These are phyloP conservation scores for Echria macrotheca DNA, from an alignment of 495 filamentous ascomycete species.

Conservation along the genomic window DNA sequence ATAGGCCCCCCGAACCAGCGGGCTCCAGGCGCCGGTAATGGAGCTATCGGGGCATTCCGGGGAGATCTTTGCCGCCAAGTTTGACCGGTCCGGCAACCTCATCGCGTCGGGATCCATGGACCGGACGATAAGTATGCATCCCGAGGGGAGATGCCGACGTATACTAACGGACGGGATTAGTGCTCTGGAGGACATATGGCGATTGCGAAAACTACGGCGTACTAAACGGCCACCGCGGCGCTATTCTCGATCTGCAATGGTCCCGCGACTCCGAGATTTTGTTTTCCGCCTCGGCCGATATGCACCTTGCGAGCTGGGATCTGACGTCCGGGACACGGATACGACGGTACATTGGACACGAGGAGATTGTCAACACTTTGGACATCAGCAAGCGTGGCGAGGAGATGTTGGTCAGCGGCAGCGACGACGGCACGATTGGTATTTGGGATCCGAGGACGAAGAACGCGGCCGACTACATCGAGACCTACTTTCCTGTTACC, in stretches of 20 bases:
- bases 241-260: constrained; percentile 91
- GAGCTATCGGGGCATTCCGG: constrained; percentile 75
- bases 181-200: constrained; percentile 89
- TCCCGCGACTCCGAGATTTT: constrained; percentile 86
- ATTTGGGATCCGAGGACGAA: constrained; percentile 97
- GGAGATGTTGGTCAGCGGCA: constrained; percentile 80
- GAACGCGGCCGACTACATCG: constrained; percentile 75
- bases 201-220: constrained; percentile 90
- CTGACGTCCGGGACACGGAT: constrained; percentile 80
- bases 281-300: constrained; percentile 91
- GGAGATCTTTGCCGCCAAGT: constrained; percentile 87
- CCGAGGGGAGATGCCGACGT: neutral
- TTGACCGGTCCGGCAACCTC: constrained; percentile 78
- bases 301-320: constrained; percentile 91
- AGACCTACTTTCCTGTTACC: constrained; percentile 90
- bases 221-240: constrained; percentile 81
- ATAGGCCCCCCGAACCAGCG: constrained; percentile 77
- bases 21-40: constrained; percentile 88
- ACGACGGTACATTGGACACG: constrained; percentile 85
- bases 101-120: constrained; percentile 97
- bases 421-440: constrained; percentile 89
- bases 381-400: constrained; percentile 84
- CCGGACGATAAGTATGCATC: constrained; percentile 69
- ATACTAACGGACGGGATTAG: constrained; percentile 39
- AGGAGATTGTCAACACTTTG: constrained; percentile 87